Base-by-base conservation (phyloP, 257 asterid species). In the Fraxinus cuspidata region DNA sequence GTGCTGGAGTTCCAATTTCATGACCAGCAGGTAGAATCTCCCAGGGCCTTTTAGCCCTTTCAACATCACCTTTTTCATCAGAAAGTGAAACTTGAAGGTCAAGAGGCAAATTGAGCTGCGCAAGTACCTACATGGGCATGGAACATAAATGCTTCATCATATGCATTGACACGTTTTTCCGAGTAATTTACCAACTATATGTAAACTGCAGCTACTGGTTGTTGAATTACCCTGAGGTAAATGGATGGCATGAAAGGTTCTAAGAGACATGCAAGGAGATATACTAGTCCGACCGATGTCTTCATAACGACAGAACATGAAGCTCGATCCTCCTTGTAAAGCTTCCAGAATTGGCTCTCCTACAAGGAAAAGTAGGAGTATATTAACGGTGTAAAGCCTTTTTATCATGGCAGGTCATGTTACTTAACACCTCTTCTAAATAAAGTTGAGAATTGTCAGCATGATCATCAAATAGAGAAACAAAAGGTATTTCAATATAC, bases 161-260 rank as follows among this genome's bases (percentile, higher is more conserved):
- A 38, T 71, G 38, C 44, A 21, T 40, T 64, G 49, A 80, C 25
- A 56, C 12, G 65, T 49, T 40, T 13, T 47, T 27, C 65, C 21
- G 47, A 60, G 70, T 63, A 68, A 71, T 58, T 47, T 49, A 53
- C 23, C 71, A 31, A 40, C 77, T 13, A 44, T 10, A 31, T 27
- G n/a, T 19, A 68, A 66, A 60, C 73, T 66, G 70, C 16, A 12
- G 49, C 70, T 63, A 29, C 15, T 70, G 16, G 44, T 18, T 73
- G 68, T 51, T 79, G 23, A 72, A 72, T 86, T 84, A 93, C 98
- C 97, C 90, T 94, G 16, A 76, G 69, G 34, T 97, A 84, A 81
- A 95, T 89, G n/a, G 99, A 93, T n/a, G 99, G 99, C 91, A 95
- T 95, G 83, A 88, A 95, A 71, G 99, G 98, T 80, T 40, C 49